Evolutionary conservation across 495 filamentous ascomycete species (phyloP).

Genomic region (Zalerion maritima): DNA sequence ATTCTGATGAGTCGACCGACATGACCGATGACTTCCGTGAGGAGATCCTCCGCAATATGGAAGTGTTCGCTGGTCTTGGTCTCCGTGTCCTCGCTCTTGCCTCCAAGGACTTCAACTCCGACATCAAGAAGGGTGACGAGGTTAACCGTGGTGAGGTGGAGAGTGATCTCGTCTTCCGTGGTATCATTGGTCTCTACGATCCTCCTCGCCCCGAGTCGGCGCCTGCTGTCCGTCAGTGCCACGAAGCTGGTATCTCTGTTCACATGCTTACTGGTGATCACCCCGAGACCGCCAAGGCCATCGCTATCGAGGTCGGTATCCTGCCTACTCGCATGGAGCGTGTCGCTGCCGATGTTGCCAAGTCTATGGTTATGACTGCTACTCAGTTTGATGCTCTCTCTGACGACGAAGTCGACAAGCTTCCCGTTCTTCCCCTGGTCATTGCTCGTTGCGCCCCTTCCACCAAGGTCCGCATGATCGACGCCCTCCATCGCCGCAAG

Average conservation of each 20-base stretch:
- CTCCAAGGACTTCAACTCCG: slow-evolving; percentile 24
- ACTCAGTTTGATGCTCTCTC: slow-evolving; percentile 46
- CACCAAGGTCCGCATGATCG: slow-evolving; percentile 60
- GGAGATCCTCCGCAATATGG: slow-evolving; percentile 48
- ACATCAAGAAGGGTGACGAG: slow-evolving; percentile 20
- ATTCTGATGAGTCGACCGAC: slow-evolving; percentile 16
- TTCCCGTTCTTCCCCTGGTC: slow-evolving; percentile 49
- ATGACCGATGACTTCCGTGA: slow-evolving; percentile 29
- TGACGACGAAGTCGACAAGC: slow-evolving; percentile 42
- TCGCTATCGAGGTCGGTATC: slow-evolving; percentile 53
- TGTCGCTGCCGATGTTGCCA: slow-evolving; percentile 38
- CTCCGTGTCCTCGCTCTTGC: slow-evolving; percentile 52
- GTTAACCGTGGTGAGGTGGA: slow-evolving; percentile 42
- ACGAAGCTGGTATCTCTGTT: slow-evolving; percentile 54
- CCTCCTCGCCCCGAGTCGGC: slow-evolving; percentile 33
- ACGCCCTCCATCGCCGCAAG: slow-evolving; percentile 48
- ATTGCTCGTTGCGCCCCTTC: slow-evolving; percentile 55
- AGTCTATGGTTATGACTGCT: slow-evolving; percentile 54
- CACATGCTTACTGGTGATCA: slow-evolving; percentile 66
- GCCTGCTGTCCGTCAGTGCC: slow-evolving; percentile 43
- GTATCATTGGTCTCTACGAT: slow-evolving; percentile 49
- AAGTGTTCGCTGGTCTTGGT: slow-evolving; percentile 45
- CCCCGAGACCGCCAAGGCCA: slow-evolving; percentile 47
- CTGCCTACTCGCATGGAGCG: slow-evolving; percentile 38
- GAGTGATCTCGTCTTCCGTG: slow-evolving; percentile 38